Conservation (phyloP, 75 land plant genomes). For the Pinus albicaulis region DNA sequence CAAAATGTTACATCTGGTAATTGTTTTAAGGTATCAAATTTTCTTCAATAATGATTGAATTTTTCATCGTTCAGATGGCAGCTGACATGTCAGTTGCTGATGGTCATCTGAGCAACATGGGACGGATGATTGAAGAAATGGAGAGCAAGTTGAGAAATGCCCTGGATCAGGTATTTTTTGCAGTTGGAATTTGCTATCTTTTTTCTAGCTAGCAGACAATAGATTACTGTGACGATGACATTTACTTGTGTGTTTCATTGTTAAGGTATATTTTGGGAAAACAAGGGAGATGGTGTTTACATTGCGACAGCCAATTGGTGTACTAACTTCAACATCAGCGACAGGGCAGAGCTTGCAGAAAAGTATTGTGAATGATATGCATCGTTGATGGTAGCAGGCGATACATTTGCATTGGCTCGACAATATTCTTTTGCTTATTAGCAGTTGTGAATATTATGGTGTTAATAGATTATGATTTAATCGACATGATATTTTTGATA, state of each 20-base stretch:
- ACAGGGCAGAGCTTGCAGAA: slow-evolving; percentile 11
- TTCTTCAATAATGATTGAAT: neutral
- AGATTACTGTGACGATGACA: slow-evolving; percentile 1
- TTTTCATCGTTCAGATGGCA: slow-evolving; percentile 52
- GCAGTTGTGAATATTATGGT: slow-evolving; percentile 2
- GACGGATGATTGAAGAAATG: slow-evolving; percentile 96
- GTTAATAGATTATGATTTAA: neutral
- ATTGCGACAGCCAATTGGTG: slow-evolving; percentile 57
- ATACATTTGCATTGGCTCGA: neutral
- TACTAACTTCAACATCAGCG: slow-evolving; percentile 8
- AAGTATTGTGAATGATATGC: slow-evolving; percentile 1
- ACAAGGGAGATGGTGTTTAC: slow-evolving; percentile 96
- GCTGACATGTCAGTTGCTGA: slow-evolving; percentile 60
- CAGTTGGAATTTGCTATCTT: neutral
- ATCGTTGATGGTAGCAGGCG: neutral
- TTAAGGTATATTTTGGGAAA: slow-evolving; percentile 97
- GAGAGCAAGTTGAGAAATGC: slow-evolving; percentile 92
- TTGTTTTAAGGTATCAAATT: neutral
- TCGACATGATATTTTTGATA: neutral
- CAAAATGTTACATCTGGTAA: neutral
- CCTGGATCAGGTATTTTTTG: slow-evolving; percentile 73
- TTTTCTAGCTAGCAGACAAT: neutral
- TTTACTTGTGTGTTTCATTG: neutral
- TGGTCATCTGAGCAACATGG: slow-evolving; percentile 95
- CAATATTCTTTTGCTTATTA: slow-evolving; percentile 1